Evolutionary conservation across 2,329 filamentous ascomycete species (phyloP).

Genomic region (Claviceps sp.): DNA sequence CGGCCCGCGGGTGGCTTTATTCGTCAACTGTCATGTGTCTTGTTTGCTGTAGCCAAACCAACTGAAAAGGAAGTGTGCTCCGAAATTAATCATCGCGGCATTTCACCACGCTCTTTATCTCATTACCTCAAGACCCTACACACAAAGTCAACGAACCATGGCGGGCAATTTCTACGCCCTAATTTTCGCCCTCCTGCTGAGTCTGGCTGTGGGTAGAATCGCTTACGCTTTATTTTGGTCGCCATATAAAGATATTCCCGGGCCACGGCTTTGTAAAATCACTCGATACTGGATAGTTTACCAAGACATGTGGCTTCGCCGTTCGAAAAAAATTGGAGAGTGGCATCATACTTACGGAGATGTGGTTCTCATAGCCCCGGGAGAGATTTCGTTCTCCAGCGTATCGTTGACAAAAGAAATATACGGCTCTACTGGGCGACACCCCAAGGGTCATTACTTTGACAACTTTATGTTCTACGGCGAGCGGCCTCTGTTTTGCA

Average conservation of each 20-base stretch:
- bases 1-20: too few species aligned
- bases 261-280: constrained; percentile 3
- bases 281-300: constrained; percentile 3
- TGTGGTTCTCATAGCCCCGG: constrained; percentile 4
- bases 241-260: constrained; percentile 1
- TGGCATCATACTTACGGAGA: constrained; percentile 4
- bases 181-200: neutral
- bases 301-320: constrained; percentile 3
- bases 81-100: neutral
- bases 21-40: too few species aligned
- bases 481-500: constrained; percentile 3
- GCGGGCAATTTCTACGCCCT: neutral
- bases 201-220: neutral
- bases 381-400: constrained; percentile 4
- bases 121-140: neutral
- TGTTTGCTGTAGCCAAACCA: neutral
- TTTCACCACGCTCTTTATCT: too few species aligned
- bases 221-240: constrained; percentile 3
- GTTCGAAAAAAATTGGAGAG: constrained; percentile 1
- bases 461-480: constrained; percentile 3
- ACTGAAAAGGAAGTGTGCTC: neutral
- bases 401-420: constrained; percentile 2
- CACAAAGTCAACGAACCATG: neutral
- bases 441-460: constrained; percentile 5
- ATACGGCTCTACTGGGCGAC: constrained; percentile 4